Evolutionary conservation across 495 filamentous ascomycete species (phyloP), one percentile per base, ranked within the genome.

Genomic region (Daldinia caldariorum): DNA sequence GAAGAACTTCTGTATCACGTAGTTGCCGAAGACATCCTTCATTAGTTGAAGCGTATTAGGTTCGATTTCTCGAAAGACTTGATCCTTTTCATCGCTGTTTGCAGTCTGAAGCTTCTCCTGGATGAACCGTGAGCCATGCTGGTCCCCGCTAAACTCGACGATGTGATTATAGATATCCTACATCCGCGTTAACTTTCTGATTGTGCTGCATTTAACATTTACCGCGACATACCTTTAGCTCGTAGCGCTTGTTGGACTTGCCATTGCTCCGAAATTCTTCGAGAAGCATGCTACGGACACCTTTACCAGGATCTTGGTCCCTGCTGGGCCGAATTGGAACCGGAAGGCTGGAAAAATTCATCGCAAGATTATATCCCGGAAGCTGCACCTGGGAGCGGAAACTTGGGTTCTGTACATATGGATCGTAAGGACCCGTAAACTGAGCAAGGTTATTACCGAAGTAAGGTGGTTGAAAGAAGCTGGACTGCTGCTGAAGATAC

Each of bases 21-120:
- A 99, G 79, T 99, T 99, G 16, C 95, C 95, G 75, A 97, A 98
- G 13, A 97, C 90, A 75, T 98, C 96, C 10, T 90, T 94, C 93
- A 97, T 97, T 45, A 98, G 81, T 76, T 94, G 93, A 39, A 97
- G 72, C 8, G 89, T 87, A 72, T 98, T 94, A 0, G 89, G 86
- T 69, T 89, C 84, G 39, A 99, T 91, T 75, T 98, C 96, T 0
- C 83, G 83, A 81, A 97, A 99, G 2, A 98, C 89, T 51, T 90
- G 89, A n/a, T 97, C 92, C 76, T 97, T 97, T 75, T 99, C 95
- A 61, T 99, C 95, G 68, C 93, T 96, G 75, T 97, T 97, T 50
- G 96, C 96, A 2, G 90, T 91, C 82, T 97, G 92, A 26, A 99
- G 86, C 76, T 97, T 98, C 66, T 92, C 88, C 78, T 99, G 95